Evolutionary conservation across 768 basidiomycete genomes (phyloP).

Genomic region (Myochromella boudieri): DNA sequence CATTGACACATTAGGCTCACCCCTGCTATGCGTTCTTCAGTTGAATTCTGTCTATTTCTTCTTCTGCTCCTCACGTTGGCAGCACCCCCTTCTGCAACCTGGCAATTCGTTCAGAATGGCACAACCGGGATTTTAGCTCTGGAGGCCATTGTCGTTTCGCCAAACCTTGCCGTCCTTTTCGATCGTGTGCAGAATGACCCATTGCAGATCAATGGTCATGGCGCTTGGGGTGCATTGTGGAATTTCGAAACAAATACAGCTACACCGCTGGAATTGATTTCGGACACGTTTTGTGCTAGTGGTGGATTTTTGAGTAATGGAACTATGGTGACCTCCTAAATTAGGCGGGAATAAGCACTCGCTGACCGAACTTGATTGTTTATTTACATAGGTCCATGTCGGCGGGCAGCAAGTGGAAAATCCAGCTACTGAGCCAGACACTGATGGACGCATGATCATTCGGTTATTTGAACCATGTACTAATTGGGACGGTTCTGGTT

Average conservation of each 20-base stretch:
- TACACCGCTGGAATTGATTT: conserved; percentile 31
- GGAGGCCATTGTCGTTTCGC: conserved; percentile 26
- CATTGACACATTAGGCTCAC: background rate
- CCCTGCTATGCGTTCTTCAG: background rate
- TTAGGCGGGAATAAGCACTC: background rate
- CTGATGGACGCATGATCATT: conserved; percentile 33
- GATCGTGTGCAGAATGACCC: conserved; percentile 33
- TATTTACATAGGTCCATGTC: conserved; percentile 27
- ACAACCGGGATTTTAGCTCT: conserved; percentile 24
- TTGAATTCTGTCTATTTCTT: background rate
- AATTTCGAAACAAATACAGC: conserved; percentile 38
- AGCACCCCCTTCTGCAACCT: conserved; percentile 11
- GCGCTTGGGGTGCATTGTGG: conserved; percentile 46
- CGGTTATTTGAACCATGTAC: conserved; percentile 39
- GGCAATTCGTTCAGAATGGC: conserved; percentile 26
- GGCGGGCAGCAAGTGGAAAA: conserved; percentile 29
- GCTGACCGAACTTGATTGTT: background rate
- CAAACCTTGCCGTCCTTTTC: conserved; percentile 23
- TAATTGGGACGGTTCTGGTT: conserved; percentile 24
- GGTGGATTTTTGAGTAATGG: conserved; percentile 42
- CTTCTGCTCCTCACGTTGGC: conserved; percentile 2
- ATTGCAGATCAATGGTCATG: conserved; percentile 37
- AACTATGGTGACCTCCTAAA: conserved; percentile 19
- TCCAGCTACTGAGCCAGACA: conserved; percentile 19
- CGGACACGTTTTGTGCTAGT: conserved; percentile 45